phyloP scores from a whole-genome alignment of 768 basidiomycete species.

The Rhizopogon vinicolor region DNA sequence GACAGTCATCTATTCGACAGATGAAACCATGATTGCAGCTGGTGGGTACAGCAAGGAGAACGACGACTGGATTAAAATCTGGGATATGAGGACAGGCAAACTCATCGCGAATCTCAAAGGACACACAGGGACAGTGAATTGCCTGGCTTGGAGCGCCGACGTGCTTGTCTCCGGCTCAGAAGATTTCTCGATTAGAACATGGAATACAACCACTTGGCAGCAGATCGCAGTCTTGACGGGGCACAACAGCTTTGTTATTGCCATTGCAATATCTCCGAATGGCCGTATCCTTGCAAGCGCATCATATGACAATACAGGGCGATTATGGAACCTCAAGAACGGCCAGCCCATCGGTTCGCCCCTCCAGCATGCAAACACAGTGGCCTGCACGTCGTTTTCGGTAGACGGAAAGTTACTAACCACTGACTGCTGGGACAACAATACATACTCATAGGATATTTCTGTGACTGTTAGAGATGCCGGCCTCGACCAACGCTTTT shows the following conservation, averaged over 20 bases:
- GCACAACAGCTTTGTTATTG: neutral
- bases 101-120: neutral
- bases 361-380: neutral
- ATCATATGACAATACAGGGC: neutral
- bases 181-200: neutral
- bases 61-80: neutral
- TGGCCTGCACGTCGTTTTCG: constrained; percentile 79
- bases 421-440: constrained; percentile 55
- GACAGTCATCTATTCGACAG: neutral
- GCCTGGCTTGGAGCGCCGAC: neutral
- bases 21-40: neutral
- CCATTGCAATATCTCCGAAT: neutral
- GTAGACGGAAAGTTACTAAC: constrained; percentile 91
- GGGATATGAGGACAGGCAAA: neutral
- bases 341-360: neutral
- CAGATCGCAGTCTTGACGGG: neutral
- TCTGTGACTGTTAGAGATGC: neutral
- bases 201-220: neutral
- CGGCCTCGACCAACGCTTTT: too few relatives aligned
- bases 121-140: neutral
- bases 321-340: neutral
- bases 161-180: neutral
- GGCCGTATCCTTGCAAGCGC: neutral
- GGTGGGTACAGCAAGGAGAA: neutral
- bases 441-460: neutral